Percentiles rank a stretch among this genome's conserved stretches.
Evolutionary conservation across 768 basidiomycete genomes (phyloP).

Genomic region (Serendipita sp.): DNA sequence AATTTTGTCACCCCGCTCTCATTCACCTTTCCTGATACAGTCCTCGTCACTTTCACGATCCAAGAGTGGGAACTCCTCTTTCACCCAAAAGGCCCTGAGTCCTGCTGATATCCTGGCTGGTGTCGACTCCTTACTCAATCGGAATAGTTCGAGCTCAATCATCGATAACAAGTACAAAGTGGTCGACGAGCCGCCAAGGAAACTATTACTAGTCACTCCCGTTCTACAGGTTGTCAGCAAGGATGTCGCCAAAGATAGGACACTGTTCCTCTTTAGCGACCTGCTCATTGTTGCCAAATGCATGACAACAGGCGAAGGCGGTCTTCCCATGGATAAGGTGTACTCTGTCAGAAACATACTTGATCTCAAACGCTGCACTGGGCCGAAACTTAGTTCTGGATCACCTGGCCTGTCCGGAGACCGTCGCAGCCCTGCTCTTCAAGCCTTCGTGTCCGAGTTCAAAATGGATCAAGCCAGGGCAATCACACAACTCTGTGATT

Average conservation of each 20-base stretch:
- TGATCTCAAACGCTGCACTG: conserved; percentile 27
- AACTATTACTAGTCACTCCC: conserved; percentile 66
- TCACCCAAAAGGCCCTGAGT: not conserved
- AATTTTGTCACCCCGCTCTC: not conserved
- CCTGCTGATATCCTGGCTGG: not conserved
- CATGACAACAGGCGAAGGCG: conserved; percentile 39
- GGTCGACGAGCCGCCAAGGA: conserved; percentile 76
- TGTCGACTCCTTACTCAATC: not conserved
- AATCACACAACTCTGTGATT: conserved; percentile 21
- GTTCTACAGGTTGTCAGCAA: conserved; percentile 88
- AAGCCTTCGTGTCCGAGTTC: conserved; percentile 15
- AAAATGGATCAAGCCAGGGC: conserved; percentile 14
- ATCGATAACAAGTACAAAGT: conserved; percentile 28
- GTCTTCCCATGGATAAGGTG: conserved; percentile 42
- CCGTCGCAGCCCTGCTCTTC: conserved; percentile 21
- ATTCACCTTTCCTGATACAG: not conserved
- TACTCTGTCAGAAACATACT: conserved; percentile 86
- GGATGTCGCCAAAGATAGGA: conserved; percentile 88
- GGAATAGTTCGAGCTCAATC: conserved; percentile 15
- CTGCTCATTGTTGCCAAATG: conserved; percentile 89
- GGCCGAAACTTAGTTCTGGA: conserved; percentile 23
- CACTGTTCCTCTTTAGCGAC: conserved; percentile 94
- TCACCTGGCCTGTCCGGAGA: conserved; percentile 24
- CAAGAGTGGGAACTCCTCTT: not conserved
- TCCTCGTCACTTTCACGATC: not conserved